Percentiles rank a stretch among this genome's conserved stretches.
These are phyloP conservation scores for Helotiales sp. DNA, from an alignment of 2,329 filamentous ascomycete species.

Conservation along the genomic window DNA sequence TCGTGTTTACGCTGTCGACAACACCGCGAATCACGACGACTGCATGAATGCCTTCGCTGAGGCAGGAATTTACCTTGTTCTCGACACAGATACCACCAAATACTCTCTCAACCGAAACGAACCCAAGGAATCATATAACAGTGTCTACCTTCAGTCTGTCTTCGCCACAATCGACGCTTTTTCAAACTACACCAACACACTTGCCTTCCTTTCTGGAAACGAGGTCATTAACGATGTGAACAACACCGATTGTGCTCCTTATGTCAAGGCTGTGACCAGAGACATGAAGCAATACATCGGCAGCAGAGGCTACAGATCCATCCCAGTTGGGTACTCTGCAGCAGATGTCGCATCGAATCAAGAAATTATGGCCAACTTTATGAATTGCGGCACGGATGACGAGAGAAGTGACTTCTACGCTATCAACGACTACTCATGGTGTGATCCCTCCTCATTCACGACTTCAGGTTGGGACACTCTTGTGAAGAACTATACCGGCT, in stretches of 20 bases:
- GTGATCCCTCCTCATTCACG: slow-evolving; percentile 58
- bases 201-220: slow-evolving; percentile 63
- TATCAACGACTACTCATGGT: slow-evolving; percentile 69
- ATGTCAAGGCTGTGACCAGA: slow-evolving; percentile 59
- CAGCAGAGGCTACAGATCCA: slow-evolving; percentile 46
- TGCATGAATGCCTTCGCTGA: slow-evolving; percentile 68
- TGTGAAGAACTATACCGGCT: slow-evolving; percentile 66
- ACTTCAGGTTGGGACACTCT: slow-evolving; percentile 68
- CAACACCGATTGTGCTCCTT: slow-evolving; percentile 52
- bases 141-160: slow-evolving; percentile 67
- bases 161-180: slow-evolving; percentile 72
- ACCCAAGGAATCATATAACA: slow-evolving; percentile 58
- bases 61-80: slow-evolving; percentile 72
- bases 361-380: slow-evolving; percentile 64
- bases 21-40: slow-evolving; percentile 64
- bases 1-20: slow-evolving; percentile 74
- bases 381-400: slow-evolving; percentile 70
- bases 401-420: slow-evolving; percentile 67
- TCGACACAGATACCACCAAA: slow-evolving; percentile 71
- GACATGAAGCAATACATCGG: slow-evolving; percentile 56
- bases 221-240: slow-evolving; percentile 57
- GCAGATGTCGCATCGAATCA: slow-evolving; percentile 64
- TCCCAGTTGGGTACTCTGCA: slow-evolving; percentile 60
- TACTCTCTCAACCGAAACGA: slow-evolving; percentile 45
- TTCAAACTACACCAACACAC: slow-evolving; percentile 64